A percentile compares a stretch with the other conserved stretches of the same genome.
These are phyloP conservation scores for Tetrahymena malaccensis DNA, from an alignment of 73 alveolate species.

Conservation along the genomic window DNA sequence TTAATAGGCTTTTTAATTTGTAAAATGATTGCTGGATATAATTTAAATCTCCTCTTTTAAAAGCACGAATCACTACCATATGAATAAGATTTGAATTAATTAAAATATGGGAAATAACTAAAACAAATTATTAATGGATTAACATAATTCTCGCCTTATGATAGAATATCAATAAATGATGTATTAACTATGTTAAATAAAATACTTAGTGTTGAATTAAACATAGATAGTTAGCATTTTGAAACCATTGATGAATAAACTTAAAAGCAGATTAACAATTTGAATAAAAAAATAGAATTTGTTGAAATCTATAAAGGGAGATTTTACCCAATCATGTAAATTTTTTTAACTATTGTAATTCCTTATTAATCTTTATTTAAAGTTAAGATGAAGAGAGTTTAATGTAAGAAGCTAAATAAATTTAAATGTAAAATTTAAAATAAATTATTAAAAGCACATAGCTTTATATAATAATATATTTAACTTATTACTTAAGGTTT, in stretches of 20 bases:
- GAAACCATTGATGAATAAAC: not conserved
- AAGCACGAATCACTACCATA: not conserved
- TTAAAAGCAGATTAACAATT: too few species aligned
- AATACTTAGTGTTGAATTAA: not conserved
- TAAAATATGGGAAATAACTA: not conserved
- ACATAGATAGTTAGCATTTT: not conserved
- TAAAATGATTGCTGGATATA: not conserved
- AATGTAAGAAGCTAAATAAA: too few species aligned
- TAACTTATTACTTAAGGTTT: too few species aligned
- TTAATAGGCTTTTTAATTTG: not conserved
- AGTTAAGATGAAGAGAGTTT: not conserved
- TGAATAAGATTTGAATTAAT: not conserved
- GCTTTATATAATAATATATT: too few species aligned
- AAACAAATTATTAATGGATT: not conserved
- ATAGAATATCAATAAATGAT: not conserved
- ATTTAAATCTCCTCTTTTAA: too few species aligned
- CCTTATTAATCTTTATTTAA: too few species aligned
- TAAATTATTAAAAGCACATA: too few species aligned
- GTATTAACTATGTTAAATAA: not conserved
- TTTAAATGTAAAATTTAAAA: too few species aligned
- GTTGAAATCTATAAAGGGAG: too few species aligned
- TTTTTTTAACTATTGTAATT: too few species aligned
- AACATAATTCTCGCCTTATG: not conserved
- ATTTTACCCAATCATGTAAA: too few species aligned
- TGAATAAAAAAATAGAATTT: too few species aligned